Conservation (phyloP, 148 eudicot species). For the Limonium bicolor region DNA sequence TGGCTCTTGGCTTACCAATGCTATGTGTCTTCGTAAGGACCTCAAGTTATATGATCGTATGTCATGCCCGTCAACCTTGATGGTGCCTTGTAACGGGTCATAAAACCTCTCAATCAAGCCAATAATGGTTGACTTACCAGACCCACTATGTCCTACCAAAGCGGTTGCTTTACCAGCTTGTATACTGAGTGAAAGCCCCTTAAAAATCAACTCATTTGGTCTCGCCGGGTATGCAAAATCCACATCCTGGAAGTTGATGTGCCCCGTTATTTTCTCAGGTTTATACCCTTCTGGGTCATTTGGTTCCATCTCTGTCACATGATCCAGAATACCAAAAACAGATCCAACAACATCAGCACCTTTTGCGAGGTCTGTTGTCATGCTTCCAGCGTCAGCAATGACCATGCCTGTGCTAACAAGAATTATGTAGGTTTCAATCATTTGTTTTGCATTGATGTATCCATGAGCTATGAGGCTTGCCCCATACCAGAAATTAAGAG, state of each 20-base stretch:
- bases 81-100: slow-evolving; percentile 11
- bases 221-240: slow-evolving; percentile 12
- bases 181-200: slow-evolving; percentile 6
- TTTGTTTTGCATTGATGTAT: not conserved
- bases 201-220: slow-evolving; percentile 6
- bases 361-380: slow-evolving; percentile 2
- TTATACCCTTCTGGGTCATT: not conserved
- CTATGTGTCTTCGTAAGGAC: slow-evolving; percentile 18
- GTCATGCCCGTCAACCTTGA: slow-evolving; percentile 18
- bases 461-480: not conserved
- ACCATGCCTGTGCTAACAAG: slow-evolving; percentile 4
- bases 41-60: slow-evolving; percentile 18
- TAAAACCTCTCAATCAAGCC: slow-evolving; percentile 16
- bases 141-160: slow-evolving; percentile 13
- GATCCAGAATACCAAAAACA: slow-evolving; percentile 2
- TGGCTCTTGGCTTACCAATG: slow-evolving; percentile 33
- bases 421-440: slow-evolving; percentile 3
- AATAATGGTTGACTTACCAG: slow-evolving; percentile 18
- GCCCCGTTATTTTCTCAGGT: slow-evolving; percentile 7
- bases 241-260: slow-evolving; percentile 10
- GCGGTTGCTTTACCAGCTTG: slow-evolving; percentile 12
- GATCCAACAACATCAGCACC: slow-evolving; percentile 1
- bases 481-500: slow-evolving; percentile 3
- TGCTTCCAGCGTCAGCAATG: slow-evolving; percentile 6
- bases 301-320: slow-evolving; percentile 1